These are phyloP conservation scores for Zymoseptoria crescenta DNA, from an alignment of 2,329 filamentous ascomycete genomes.

Conservation along the genomic window DNA sequence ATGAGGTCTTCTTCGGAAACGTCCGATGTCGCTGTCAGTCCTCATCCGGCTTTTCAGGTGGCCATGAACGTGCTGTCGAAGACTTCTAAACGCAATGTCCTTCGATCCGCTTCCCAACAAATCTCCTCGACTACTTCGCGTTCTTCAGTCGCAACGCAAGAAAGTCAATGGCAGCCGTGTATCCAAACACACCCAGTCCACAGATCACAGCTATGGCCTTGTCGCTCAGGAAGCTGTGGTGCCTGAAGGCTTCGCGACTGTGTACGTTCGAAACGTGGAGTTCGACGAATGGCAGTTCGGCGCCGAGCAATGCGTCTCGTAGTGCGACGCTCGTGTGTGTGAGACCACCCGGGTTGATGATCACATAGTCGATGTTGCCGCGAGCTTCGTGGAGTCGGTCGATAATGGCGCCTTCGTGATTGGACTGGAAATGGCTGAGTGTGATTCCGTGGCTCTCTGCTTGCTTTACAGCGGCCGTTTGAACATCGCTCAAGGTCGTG, in stretches of 20 bases:
- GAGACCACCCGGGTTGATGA: slow-evolving; percentile 69
- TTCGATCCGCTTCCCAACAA: neutral
- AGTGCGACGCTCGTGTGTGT: slow-evolving; percentile 72
- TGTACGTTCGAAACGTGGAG: slow-evolving; percentile 72
- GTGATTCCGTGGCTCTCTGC: slow-evolving; percentile 42
- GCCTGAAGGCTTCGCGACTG: slow-evolving; percentile 58
- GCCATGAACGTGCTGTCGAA: neutral
- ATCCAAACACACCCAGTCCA: slow-evolving; percentile 49
- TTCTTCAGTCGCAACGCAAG: slow-evolving; percentile 24
- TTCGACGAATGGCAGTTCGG: slow-evolving; percentile 67
- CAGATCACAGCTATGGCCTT: slow-evolving; percentile 68
- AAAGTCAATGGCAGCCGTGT: slow-evolving; percentile 40
- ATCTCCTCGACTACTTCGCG: slow-evolving; percentile 4
- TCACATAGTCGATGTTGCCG: slow-evolving; percentile 51
- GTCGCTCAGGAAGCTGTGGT: slow-evolving; percentile 65
- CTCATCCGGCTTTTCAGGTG: neutral
- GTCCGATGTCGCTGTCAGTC: neutral
- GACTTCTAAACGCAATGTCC: neutral
- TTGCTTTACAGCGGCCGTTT: slow-evolving; percentile 42
- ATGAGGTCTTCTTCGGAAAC: slow-evolving; percentile 2
- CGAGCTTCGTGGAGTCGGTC: slow-evolving; percentile 65
- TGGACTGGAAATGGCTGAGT: slow-evolving; percentile 62
- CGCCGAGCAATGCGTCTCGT: slow-evolving; percentile 63
- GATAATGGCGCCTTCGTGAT: slow-evolving; percentile 67
- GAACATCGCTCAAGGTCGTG: slow-evolving; percentile 58